These are phyloP conservation scores for Quaeritorhiza haematococci DNA, from an alignment of 371 early-diverging fungal genomes.

Conservation along the genomic window DNA sequence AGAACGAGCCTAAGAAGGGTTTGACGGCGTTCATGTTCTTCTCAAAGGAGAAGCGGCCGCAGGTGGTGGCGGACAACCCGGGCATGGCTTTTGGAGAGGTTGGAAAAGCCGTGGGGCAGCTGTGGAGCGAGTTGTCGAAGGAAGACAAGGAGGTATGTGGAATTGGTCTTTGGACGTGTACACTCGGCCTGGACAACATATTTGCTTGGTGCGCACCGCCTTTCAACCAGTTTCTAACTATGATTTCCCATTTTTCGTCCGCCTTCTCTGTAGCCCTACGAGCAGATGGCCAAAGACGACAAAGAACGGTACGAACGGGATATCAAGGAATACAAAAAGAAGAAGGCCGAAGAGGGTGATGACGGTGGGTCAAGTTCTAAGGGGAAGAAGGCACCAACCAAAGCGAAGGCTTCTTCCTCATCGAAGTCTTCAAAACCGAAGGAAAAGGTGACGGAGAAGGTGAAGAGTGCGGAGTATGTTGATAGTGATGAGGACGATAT, in stretches of 20 bases:
- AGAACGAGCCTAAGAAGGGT: constrained; percentile 72
- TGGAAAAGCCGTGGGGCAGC: constrained; percentile 72
- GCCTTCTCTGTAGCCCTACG: constrained; percentile 19
- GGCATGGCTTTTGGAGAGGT: constrained; percentile 37
- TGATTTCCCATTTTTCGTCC: not conserved
- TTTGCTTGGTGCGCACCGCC: too few relatives aligned
- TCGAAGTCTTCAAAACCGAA: constrained; percentile 5
- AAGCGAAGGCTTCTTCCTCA: not conserved
- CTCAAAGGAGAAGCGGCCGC: constrained; percentile 66
- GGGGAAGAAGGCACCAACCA: not conserved
- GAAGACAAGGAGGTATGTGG: constrained; percentile 39
- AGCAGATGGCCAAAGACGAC: constrained; percentile 40
- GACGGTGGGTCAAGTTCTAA: not conserved
- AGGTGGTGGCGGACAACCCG: constrained; percentile 56
- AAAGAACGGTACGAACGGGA: constrained; percentile 72
- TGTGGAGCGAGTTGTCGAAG: constrained; percentile 67
- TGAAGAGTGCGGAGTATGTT: constrained; percentile 29
- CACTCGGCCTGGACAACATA: constrained; percentile 38
- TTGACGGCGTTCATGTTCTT: constrained; percentile 80
- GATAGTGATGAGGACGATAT: constrained; percentile 28
- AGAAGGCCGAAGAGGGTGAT: too few relatives aligned
- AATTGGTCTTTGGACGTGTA: constrained; percentile 6
- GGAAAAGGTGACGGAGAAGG: not conserved
- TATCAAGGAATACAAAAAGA: constrained; percentile 46
- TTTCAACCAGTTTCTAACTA: not conserved